Evolutionary conservation across 306 rosid species (phyloP), one percentile per base, ranked within the genome.

Genomic region (Begonia fuchsioides): DNA sequence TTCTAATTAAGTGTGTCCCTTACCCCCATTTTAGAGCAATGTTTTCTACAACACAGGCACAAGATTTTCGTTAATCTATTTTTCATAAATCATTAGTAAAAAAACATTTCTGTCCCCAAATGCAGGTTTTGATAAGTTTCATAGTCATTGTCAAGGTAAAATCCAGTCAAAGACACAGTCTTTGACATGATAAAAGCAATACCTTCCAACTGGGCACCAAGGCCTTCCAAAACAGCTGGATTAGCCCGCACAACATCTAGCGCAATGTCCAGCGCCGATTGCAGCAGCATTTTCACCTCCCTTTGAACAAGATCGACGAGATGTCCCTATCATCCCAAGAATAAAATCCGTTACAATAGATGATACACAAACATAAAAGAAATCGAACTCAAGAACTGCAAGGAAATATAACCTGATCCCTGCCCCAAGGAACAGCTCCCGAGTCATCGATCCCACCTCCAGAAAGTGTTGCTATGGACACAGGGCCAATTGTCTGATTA

Each of bases 121-220:
- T 20, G 5, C 5, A 20, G 5, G 32, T 20, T 20, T 20, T 2
- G 32, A 20, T 20, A 20, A 20, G 35, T 26, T 26, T 8, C 35
- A 26, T 26, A 8, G 8, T 4, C 35, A 26, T 26, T 26, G 35
- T 26, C 8, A 26, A 26, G 35, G 35, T 26, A 6, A 26, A 26
- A 26, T 26, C 7, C 35, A 0, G 7, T 26, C 35, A 26, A 26
- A 8, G 35, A 26, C 35, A 6, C 35, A 26, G 7, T 4, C 5
- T 26, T 26, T 26, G 35, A 26, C 35, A 26, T 26, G 8, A 26
- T 26, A 26, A 8, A 26, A 52, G 17, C 2, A 51, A 62, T 60
- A 87, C 94, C 96, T 80, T 87, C 94, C 68, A 87, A 72, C 57
- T 83, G 74, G 55, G 96, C 77, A 68, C 94, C 93, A 10, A 83